These are phyloP conservation scores for Septoria linicola DNA, from an alignment of 2,329 filamentous ascomycete genomes.

Conservation along the genomic window DNA sequence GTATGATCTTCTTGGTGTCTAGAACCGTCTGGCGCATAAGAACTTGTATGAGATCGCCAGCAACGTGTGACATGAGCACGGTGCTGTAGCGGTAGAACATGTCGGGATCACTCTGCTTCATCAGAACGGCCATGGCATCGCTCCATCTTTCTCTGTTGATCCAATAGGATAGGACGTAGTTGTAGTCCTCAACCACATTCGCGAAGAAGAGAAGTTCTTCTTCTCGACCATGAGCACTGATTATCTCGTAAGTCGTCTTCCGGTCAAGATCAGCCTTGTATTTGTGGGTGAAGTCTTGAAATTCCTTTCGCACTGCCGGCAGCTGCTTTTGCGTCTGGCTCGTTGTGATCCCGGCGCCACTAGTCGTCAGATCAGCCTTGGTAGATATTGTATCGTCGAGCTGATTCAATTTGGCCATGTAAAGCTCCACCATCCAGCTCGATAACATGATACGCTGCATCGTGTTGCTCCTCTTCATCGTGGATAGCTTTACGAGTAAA, in stretches of 20 bases:
- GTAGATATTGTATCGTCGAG: constrained; percentile 93
- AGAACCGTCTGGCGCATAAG: constrained; percentile 87
- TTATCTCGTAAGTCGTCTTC: constrained; percentile 92
- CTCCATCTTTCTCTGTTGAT: constrained; percentile 90
- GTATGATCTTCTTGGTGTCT: constrained; percentile 83
- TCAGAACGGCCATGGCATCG: constrained; percentile 82
- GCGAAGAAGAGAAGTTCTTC: constrained; percentile 91
- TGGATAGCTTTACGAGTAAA: constrained; percentile 76
- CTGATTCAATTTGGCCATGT: constrained; percentile 94
- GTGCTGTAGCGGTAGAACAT: constrained; percentile 97
- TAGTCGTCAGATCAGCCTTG: constrained; percentile 71
- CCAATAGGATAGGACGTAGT: constrained; percentile 96
- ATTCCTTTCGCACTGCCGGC: constrained; percentile 70
- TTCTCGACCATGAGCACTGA: constrained; percentile 91
- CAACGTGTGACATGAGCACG: constrained; percentile 88
- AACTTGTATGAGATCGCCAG: constrained; percentile 87
- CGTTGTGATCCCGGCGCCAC: constrained; percentile 53
- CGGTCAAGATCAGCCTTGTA: constrained; percentile 85
- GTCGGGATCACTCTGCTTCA: constrained; percentile 87
- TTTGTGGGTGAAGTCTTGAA: constrained; percentile 80
- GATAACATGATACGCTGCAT: constrained; percentile 98
- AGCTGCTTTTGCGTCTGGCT: constrained; percentile 69
- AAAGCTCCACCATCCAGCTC: constrained; percentile 91
- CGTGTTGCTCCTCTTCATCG: constrained; percentile 74
- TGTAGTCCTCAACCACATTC: constrained; percentile 82